phyloP scores from a whole-genome alignment of 1,139 yeast genomes.

The Yamadazyma diddensiae region DNA sequence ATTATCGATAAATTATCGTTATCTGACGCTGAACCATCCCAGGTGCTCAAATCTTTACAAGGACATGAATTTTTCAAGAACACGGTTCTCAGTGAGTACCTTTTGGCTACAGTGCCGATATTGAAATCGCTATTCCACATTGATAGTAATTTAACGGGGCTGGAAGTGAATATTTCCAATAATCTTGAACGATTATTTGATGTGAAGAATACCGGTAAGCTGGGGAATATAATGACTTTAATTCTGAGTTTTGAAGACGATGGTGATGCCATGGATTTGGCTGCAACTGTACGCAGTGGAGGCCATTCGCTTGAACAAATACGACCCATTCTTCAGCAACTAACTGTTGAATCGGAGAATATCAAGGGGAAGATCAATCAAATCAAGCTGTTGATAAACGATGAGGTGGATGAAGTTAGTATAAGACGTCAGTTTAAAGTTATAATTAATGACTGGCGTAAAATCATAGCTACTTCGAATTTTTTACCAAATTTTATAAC shows the following conservation, averaged over 20 bases:
- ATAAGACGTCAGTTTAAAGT: constrained; percentile 10
- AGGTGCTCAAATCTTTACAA: constrained; percentile 1
- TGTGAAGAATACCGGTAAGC: constrained; percentile 10
- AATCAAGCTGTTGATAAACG: neutral
- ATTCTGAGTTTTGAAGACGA: constrained; percentile 18
- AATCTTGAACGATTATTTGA: constrained; percentile 19
- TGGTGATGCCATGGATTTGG: too few relatives aligned
- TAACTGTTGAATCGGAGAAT: constrained; percentile 15
- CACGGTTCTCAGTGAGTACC: constrained; percentile 21
- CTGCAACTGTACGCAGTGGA: too few relatives aligned
- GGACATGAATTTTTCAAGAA: constrained; percentile 19
- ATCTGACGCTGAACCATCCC: neutral
- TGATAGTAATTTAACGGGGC: constrained; percentile 23
- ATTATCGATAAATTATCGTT: constrained; percentile 10
- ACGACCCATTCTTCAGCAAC: constrained; percentile 15
- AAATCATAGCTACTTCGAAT: constrained; percentile 24
- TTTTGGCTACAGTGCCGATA: constrained; percentile 29
- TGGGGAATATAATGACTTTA: constrained; percentile 16
- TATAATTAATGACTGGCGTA: constrained; percentile 23
- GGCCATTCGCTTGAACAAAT: constrained; percentile 11
- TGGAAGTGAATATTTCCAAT: constrained; percentile 28
- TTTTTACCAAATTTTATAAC: constrained; percentile 31
- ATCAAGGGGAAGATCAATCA: constrained; percentile 8
- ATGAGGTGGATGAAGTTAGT: constrained; percentile 3
- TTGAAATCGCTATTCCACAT: constrained; percentile 33